Percentiles rank a stretch among this genome's conserved stretches.
These are phyloP conservation scores for Alternaria consortialis DNA, from an alignment of 2,329 filamentous ascomycete species.

Conservation along the genomic window DNA sequence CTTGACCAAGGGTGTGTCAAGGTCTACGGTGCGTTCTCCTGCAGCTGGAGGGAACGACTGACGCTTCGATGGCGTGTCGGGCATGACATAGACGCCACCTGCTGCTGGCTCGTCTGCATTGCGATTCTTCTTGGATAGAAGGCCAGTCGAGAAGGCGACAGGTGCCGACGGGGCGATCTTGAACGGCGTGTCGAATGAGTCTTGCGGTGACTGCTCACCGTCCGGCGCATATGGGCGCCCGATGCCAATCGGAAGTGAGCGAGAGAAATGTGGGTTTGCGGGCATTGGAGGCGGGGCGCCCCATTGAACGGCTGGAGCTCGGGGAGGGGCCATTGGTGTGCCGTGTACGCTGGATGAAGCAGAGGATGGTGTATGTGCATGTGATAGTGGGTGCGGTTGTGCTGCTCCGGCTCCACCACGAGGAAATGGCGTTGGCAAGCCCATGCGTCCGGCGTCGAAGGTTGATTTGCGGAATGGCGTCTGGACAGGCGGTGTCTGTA, in stretches of 20 bases:
- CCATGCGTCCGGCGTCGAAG: constrained; percentile 42
- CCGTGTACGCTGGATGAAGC: constrained; percentile 80
- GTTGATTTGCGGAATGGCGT: constrained; percentile 59
- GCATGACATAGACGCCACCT: constrained; percentile 72
- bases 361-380: constrained; percentile 85
- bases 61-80: constrained; percentile 96
- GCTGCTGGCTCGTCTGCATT: constrained; percentile 69
- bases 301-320: constrained; percentile 39
- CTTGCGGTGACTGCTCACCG: constrained; percentile 57
- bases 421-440: constrained; percentile 31
- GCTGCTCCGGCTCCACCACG: constrained; percentile 32
- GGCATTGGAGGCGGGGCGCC: constrained; percentile 25
- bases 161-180: constrained; percentile 76
- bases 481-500: constrained; percentile 69
- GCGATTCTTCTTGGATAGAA: constrained; percentile 94
- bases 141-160: constrained; percentile 82
- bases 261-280: constrained; percentile 65
- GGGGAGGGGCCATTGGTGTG: constrained; percentile 52
- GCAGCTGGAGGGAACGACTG: constrained; percentile 74
- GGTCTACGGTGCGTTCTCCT: constrained; percentile 36
- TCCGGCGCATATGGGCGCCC: constrained; percentile 60
- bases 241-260: constrained; percentile 76
- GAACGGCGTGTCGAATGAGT: constrained; percentile 78
- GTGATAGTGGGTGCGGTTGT: constrained; percentile 80
- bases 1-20: constrained; percentile 56